Conservation (phyloP, 345 rosid genomes). For the Gossypium anomalum region DNA sequence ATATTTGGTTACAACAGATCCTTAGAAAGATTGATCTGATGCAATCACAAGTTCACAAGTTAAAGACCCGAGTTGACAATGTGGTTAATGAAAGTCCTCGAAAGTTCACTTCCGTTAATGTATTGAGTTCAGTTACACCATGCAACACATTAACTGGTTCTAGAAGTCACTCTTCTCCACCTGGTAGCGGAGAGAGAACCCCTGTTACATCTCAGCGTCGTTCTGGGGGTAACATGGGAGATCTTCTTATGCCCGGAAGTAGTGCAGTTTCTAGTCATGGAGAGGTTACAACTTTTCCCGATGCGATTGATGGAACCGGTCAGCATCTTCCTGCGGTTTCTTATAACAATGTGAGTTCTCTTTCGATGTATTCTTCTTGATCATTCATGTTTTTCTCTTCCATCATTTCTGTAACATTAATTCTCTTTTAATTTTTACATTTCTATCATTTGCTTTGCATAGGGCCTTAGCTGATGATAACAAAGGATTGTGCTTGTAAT, state of each 20-base stretch:
- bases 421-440: background rate
- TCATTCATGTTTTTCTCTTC: slow-evolving; percentile 32
- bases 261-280: slow-evolving; percentile 37
- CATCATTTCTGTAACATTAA: background rate
- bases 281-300: slow-evolving; percentile 36
- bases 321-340: slow-evolving; percentile 31
- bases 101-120: slow-evolving; percentile 51
- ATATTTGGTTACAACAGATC: slow-evolving; percentile 38
- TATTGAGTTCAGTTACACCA: slow-evolving; percentile 39
- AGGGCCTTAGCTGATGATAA: background rate
- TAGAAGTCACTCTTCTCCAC: slow-evolving; percentile 35
- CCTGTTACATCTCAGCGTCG: slow-evolving; percentile 21
- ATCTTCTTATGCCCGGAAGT: slow-evolving; percentile 34
- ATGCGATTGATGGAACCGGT: slow-evolving; percentile 20
- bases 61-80: slow-evolving; percentile 59
- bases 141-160: slow-evolving; percentile 20
- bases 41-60: slow-evolving; percentile 41
- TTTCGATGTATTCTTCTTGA: slow-evolving; percentile 35
- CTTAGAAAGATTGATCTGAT: slow-evolving; percentile 61
- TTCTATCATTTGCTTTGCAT: background rate
- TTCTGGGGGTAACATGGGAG: slow-evolving; percentile 25
- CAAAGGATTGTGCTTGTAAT: background rate
- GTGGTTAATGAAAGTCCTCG: slow-evolving; percentile 55
- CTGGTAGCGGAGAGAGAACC: slow-evolving; percentile 36
- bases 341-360: slow-evolving; percentile 38